Evolutionary conservation across 2,329 filamentous ascomycete species (phyloP).

Genomic region (Botryotinia narcissicola): DNA sequence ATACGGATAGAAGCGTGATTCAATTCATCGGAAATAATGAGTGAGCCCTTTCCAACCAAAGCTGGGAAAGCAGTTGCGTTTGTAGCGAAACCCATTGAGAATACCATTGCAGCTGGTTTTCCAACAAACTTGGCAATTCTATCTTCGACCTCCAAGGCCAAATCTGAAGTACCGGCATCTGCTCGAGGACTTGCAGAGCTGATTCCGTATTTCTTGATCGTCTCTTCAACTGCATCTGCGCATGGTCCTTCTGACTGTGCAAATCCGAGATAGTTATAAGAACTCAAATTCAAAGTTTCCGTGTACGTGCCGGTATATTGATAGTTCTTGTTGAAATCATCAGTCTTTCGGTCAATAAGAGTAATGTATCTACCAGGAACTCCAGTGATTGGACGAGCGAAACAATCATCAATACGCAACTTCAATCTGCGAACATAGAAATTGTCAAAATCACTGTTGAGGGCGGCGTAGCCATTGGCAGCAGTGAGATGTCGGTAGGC

Average conservation of each 20-base stretch:
- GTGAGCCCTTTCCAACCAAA: conserved; percentile 84
- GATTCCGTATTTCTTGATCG: conserved; percentile 80
- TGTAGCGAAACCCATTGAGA: conserved; percentile 98
- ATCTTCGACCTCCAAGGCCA: conserved; percentile 85
- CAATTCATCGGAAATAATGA: conserved; percentile 94
- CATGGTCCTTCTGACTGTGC: conserved; percentile 97
- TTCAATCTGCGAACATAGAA: conserved; percentile 95
- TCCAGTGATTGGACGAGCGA: conserved; percentile 85
- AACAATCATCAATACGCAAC: conserved; percentile 94
- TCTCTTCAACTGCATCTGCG: conserved; percentile 86
- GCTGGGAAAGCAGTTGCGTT: conserved; percentile 92
- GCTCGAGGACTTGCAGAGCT: conserved; percentile 76
- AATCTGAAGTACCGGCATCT: conserved; percentile 82
- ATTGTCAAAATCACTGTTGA: conserved; percentile 98
- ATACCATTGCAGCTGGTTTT: conserved; percentile 92
- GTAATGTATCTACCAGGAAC: conserved; percentile 94
- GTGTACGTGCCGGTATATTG: conserved; percentile 85
- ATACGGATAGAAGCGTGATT: conserved; percentile 98
- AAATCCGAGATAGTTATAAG: conserved; percentile 98
- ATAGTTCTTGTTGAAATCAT: conserved; percentile 90
- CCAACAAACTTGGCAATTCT: conserved; percentile 89
- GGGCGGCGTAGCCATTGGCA: conserved; percentile 84
- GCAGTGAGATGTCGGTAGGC: conserved; percentile 78
- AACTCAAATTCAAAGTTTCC: conserved; percentile 97
- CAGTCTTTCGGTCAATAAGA: conserved; percentile 82